A percentile compares a stretch with the other conserved stretches of the same genome.
phyloP scores from a whole-genome alignment of 129 eudicot genomes.

The Logfia minima region DNA sequence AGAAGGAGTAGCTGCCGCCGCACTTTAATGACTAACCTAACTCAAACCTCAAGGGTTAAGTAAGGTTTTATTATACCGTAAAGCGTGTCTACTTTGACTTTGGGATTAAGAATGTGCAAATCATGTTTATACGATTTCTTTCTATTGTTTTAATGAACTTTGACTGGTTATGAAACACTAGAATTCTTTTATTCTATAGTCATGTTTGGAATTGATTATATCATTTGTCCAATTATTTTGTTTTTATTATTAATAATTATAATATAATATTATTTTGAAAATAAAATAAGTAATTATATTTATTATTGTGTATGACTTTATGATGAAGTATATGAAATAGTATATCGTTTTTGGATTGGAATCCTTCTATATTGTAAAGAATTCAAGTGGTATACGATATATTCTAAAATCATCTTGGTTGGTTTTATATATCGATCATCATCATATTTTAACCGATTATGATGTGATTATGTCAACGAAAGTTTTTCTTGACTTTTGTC shows the following conservation, averaged over 20 bases:
- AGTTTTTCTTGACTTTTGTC: not conserved
- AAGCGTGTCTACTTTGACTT: constrained; percentile 25
- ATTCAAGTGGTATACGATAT: too few relatives aligned
- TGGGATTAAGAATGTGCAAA: not conserved
- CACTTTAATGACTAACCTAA: constrained; percentile 29
- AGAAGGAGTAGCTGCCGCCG: constrained; percentile 21
- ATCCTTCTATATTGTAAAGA: too few relatives aligned
- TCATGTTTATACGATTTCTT: not conserved
- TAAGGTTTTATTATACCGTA: not conserved
- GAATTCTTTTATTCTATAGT: not conserved
- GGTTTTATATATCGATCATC: too few relatives aligned
- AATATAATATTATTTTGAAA: too few relatives aligned
- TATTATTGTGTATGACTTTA: not conserved
- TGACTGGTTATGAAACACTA: not conserved
- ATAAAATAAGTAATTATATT: too few relatives aligned
- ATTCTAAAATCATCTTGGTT: too few relatives aligned
- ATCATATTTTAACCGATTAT: too few relatives aligned
- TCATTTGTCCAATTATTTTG: too few relatives aligned
- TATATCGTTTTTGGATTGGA: too few relatives aligned
- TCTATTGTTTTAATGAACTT: too few relatives aligned
- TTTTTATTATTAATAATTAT: too few relatives aligned
- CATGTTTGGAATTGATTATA: not conserved
- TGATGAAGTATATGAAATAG: too few relatives aligned
- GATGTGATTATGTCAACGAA: not conserved
- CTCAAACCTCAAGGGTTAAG: constrained; percentile 3